A percentile compares a stretch with the other conserved stretches of the same genome.
These are phyloP conservation scores for Rhizophagus prolifer DNA, from an alignment of 192 early-diverging fungal genomes.

Conservation along the genomic window DNA sequence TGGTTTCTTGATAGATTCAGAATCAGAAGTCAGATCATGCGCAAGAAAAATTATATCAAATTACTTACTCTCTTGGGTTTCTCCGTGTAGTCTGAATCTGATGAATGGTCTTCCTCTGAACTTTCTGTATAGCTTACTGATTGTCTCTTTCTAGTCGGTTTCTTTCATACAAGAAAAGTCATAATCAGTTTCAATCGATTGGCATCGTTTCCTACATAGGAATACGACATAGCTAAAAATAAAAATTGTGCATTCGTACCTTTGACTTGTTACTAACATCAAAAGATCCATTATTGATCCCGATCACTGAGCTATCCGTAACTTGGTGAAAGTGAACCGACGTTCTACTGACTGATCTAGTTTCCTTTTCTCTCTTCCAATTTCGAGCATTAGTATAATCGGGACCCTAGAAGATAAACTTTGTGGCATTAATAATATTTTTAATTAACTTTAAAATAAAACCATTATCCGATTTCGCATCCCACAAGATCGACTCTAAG, in stretches of 20 bases:
- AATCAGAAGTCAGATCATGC: background rate
- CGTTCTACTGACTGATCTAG: background rate
- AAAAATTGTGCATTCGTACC: no score
- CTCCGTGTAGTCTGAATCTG: background rate
- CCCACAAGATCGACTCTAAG: constrained; percentile 2
- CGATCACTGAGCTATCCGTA: constrained; percentile 11
- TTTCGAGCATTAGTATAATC: constrained; percentile 3
- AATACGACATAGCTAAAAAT: no score
- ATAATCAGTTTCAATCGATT: background rate
- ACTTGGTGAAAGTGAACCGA: constrained; percentile 22
- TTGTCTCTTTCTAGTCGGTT: background rate
- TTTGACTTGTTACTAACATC: background rate
- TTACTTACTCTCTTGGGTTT: constrained; percentile 8
- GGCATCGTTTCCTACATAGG: no score
- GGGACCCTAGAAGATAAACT: constrained; percentile 3
- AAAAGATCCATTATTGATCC: constrained; percentile 6
- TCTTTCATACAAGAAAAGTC: constrained; percentile 2
- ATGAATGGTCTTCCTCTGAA: constrained; percentile 15
- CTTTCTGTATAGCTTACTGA: background rate
- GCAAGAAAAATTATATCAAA: background rate
- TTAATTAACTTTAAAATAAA: background rate
- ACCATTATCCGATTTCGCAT: background rate
- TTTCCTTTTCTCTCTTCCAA: constrained; percentile 9
- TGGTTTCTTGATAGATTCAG: background rate
- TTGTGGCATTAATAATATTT: background rate